These are phyloP conservation scores for Nakazawaea populi DNA, from an alignment of 805 yeast genomes.

Conservation along the genomic window DNA sequence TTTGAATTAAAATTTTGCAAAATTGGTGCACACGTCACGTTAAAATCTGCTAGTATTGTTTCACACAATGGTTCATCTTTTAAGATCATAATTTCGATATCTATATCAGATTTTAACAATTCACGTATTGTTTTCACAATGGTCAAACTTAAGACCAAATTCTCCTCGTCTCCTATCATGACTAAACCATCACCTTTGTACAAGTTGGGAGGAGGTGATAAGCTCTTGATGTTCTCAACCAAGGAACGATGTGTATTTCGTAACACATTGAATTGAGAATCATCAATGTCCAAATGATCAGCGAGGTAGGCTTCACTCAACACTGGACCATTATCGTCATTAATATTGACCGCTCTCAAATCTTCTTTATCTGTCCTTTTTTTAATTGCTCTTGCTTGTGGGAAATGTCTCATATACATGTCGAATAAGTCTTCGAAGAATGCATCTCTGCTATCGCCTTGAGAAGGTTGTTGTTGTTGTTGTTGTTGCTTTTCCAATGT, in stretches of 20 bases:
- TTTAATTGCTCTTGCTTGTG: slow-evolving; percentile 3
- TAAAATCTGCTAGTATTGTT: slow-evolving; percentile 48
- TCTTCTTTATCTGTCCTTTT: not conserved
- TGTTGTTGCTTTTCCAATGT: not conserved
- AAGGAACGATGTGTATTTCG: not conserved
- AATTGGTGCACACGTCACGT: slow-evolving; percentile 64
- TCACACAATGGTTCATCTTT: slow-evolving; percentile 67
- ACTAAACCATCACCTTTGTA: slow-evolving; percentile 41
- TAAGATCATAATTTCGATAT: slow-evolving; percentile 81
- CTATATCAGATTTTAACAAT: slow-evolving; percentile 51
- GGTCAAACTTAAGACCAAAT: slow-evolving; percentile 33
- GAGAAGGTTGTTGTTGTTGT: not conserved
- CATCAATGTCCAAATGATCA: not conserved
- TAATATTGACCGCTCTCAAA: slow-evolving; percentile 2
- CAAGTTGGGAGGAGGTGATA: slow-evolving; percentile 17
- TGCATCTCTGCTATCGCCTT: not conserved
- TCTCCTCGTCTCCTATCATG: slow-evolving; percentile 37
- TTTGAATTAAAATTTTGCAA: slow-evolving; percentile 55
- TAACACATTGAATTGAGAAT: slow-evolving; percentile 1
- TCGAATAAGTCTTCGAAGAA: slow-evolving; percentile 3
- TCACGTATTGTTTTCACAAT: slow-evolving; percentile 34
- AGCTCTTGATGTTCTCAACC: not conserved
- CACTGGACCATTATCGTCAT: not conserved
- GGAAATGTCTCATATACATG: slow-evolving; percentile 9
- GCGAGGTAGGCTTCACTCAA: slow-evolving; percentile 3